A percentile compares a stretch with the other conserved stretches of the same genome.
Conservation (phyloP, 1,284 basidiomycete genomes). For the Ceratobasidium sp. region DNA sequence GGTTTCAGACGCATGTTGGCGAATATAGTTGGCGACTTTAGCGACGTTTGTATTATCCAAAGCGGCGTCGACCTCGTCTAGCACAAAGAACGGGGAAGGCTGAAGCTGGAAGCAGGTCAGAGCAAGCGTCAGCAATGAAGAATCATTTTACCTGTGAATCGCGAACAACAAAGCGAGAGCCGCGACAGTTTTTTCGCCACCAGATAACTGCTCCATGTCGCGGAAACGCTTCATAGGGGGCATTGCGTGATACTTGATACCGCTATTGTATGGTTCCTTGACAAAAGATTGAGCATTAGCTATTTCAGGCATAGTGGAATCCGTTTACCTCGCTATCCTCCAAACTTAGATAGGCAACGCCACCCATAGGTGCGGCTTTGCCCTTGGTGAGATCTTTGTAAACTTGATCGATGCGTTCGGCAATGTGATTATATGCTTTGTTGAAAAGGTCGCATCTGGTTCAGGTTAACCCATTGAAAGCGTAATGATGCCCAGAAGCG, state of each 20-base stretch:
- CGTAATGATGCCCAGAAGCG: constrained; percentile 43
- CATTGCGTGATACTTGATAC: constrained; percentile 99
- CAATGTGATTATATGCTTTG: constrained; percentile 95
- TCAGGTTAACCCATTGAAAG: background rate
- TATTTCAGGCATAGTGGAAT: background rate
- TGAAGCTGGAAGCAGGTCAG: no score
- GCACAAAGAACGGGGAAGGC: constrained; percentile 97
- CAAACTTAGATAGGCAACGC: constrained; percentile 93
- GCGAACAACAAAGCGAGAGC: constrained; percentile 95
- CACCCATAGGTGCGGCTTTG: constrained; percentile 90
- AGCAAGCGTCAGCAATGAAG: no score
- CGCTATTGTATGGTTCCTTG: constrained; percentile 95
- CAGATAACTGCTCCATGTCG: constrained; percentile 98
- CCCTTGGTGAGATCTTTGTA: constrained; percentile 99
- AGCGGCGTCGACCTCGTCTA: constrained; percentile 98
- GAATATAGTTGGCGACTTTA: constrained; percentile 90
- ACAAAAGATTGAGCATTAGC: background rate
- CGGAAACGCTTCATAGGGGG: constrained; percentile 99
- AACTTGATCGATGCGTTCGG: constrained; percentile 90
- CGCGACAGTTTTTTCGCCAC: constrained; percentile 98
- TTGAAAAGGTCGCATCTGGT: constrained; percentile 86
- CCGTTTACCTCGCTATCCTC: constrained; percentile 86
- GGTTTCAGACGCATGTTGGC: constrained; percentile 73
- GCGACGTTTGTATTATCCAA: constrained; percentile 96
- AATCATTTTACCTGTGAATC: constrained; percentile 90